Evolutionary conservation across 1,284 basidiomycete genomes (phyloP).

Genomic region (Ustilago loliicola): DNA sequence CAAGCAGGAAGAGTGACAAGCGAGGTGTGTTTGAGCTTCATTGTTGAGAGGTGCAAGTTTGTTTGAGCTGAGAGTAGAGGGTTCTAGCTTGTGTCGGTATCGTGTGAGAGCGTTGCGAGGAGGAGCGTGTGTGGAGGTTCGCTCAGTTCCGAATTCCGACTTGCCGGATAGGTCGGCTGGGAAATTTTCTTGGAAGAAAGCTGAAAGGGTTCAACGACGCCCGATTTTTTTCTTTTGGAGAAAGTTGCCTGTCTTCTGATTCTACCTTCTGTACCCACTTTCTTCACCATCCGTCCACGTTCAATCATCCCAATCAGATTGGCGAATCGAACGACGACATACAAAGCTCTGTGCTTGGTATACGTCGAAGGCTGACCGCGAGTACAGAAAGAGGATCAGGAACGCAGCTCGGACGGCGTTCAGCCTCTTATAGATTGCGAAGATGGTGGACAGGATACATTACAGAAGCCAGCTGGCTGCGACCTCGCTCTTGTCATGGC

Average conservation of each 20-base stretch:
- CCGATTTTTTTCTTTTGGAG: background rate
- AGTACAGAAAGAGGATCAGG: background rate
- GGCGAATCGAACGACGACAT: background rate
- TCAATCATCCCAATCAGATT: background rate
- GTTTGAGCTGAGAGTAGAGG: background rate
- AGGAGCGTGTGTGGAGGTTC: constrained; percentile 11
- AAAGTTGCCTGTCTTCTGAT: background rate
- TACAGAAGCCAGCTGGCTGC: constrained; percentile 16
- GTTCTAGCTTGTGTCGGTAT: background rate
- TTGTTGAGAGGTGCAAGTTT: background rate
- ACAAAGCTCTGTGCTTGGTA: background rate
- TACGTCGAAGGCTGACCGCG: background rate
- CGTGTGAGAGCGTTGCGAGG: background rate
- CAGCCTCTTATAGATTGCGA: background rate
- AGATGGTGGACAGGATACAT: constrained; percentile 33
- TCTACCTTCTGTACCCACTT: background rate
- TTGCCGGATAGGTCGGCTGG: background rate
- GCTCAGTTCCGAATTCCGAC: constrained; percentile 34
- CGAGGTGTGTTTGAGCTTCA: background rate
- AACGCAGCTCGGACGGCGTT: background rate
- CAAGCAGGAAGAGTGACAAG: background rate
- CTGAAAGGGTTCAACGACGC: background rate
- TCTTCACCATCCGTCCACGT: too few relatives aligned
- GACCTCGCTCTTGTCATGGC: constrained; percentile 9
- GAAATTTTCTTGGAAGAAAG: constrained; percentile 38